Conservation (phyloP, 768 basidiomycete species). For the Rhodosporidiobolus sp. region DNA sequence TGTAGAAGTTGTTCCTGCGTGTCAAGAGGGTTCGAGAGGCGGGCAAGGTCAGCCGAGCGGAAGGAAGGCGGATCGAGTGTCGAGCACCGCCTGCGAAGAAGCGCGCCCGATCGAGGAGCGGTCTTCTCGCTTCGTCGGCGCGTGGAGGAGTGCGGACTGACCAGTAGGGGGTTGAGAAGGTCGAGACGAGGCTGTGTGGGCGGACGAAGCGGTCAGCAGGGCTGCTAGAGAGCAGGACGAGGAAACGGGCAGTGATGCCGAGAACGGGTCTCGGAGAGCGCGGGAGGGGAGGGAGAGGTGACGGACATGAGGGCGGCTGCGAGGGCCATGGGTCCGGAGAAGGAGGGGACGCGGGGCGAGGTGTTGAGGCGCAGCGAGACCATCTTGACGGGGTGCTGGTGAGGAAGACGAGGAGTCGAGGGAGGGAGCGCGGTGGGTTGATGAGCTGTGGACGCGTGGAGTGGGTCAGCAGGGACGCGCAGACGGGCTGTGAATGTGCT, state of each 20-base stretch:
- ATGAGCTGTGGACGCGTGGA: background rate
- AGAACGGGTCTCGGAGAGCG: background rate
- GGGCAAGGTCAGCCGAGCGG: background rate
- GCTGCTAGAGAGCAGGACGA: background rate
- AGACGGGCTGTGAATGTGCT: no score
- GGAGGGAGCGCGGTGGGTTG: background rate
- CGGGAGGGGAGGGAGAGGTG: background rate
- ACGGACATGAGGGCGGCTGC: slow-evolving; percentile 27
- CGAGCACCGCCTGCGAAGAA: background rate
- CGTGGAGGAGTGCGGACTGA: background rate
- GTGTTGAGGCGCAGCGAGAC: slow-evolving; percentile 26
- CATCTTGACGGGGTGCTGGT: background rate
- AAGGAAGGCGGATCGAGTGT: background rate
- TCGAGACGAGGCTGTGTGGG: slow-evolving; percentile 20
- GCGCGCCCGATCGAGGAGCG: background rate
- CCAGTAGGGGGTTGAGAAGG: slow-evolving; percentile 40
- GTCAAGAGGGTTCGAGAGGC: no score
- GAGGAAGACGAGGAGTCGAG: background rate
- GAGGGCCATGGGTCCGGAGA: slow-evolving; percentile 33
- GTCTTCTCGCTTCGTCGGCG: background rate
- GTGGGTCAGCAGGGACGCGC: background rate
- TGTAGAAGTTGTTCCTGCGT: slow-evolving; percentile 41
- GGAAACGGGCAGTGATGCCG: background rate
- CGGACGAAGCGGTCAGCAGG: background rate
- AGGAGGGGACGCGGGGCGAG: slow-evolving; percentile 21